A percentile compares a stretch with the other conserved stretches of the same genome.
Evolutionary conservation across 345 rosid species (phyloP).

Genomic region (Eucalyptus sp.): DNA sequence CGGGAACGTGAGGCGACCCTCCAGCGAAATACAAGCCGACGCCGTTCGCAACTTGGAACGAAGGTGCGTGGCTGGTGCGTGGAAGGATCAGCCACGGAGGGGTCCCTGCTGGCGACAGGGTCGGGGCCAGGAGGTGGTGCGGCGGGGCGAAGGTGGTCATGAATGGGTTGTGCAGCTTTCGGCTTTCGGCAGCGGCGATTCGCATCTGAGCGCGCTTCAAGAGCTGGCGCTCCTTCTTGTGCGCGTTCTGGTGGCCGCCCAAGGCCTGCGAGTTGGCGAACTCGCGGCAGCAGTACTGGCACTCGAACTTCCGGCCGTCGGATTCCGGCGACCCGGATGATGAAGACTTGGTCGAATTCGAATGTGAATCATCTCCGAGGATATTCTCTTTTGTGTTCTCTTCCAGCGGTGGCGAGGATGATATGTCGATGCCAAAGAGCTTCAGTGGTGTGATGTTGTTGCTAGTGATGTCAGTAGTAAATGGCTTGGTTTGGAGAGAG

Average conservation of each 20-base stretch:
- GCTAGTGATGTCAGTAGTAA: conserved; percentile 45
- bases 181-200: conserved; percentile 18
- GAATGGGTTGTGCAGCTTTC: conserved; percentile 22
- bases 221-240: conserved; percentile 87
- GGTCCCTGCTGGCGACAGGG: conserved; percentile 1
- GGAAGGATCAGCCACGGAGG: conserved; percentile 28
- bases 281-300: conserved; percentile 87
- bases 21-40: neutral
- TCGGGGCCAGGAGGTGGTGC: conserved; percentile 43
- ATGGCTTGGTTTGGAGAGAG: conserved; percentile 8
- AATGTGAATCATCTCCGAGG: neutral
- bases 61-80: neutral
- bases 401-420: neutral
- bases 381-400: neutral
- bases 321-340: neutral
- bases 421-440: neutral
- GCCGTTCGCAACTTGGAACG: conserved; percentile 7
- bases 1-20: neutral
- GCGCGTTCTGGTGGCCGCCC: conserved; percentile 98
- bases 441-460: conserved; percentile 36
- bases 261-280: conserved; percentile 93
- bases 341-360: neutral
- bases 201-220: conserved; percentile 71
- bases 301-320: conserved; percentile 56
- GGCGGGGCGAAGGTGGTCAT: conserved; percentile 40